Conservation (phyloP, 345 rosid species). For the Stellera chamaejasme region DNA sequence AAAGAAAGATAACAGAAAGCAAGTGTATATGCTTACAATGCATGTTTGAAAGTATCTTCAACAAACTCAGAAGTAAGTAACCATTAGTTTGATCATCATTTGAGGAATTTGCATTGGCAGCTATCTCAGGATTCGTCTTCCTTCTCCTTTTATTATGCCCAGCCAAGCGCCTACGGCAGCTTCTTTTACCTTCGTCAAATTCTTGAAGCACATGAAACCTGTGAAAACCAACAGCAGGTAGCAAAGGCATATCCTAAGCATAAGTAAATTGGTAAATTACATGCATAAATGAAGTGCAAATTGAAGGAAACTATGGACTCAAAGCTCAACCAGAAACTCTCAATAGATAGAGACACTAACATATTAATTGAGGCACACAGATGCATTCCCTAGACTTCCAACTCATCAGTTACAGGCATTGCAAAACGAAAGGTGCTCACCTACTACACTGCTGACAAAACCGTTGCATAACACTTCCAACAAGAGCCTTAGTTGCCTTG, state of each 20-base stretch:
- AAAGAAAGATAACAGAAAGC: conserved; percentile 2
- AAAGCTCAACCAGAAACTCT: background rate
- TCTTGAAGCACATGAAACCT: conserved; percentile 98
- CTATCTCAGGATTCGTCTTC: conserved; percentile 81
- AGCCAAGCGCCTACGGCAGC: conserved; percentile 98
- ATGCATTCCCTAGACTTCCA: no score
- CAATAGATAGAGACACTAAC: no score
- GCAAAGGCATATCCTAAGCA: background rate
- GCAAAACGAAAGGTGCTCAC: conserved; percentile 26
- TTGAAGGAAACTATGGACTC: background rate
- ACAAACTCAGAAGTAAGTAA: conserved; percentile 68
- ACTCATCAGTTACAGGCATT: no score
- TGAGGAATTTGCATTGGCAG: conserved; percentile 38
- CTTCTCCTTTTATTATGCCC: conserved; percentile 97
- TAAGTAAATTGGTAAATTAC: background rate
- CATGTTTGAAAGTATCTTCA: conserved; percentile 86
- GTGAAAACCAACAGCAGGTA: conserved; percentile 13
- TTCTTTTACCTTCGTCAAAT: conserved; percentile 99
- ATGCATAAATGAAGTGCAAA: background rate
- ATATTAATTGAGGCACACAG: no score
- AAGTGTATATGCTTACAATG: conserved; percentile 48
- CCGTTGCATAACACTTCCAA: conserved; percentile 88
- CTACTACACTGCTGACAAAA: conserved; percentile 99
- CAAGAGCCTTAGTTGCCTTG: conserved; percentile 79
- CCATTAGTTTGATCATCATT: conserved; percentile 77